Percentiles rank a stretch among this genome's conserved stretches.
phyloP scores from a whole-genome alignment of 2,329 filamentous ascomycete species.

The Dactylella cylindrospora region DNA sequence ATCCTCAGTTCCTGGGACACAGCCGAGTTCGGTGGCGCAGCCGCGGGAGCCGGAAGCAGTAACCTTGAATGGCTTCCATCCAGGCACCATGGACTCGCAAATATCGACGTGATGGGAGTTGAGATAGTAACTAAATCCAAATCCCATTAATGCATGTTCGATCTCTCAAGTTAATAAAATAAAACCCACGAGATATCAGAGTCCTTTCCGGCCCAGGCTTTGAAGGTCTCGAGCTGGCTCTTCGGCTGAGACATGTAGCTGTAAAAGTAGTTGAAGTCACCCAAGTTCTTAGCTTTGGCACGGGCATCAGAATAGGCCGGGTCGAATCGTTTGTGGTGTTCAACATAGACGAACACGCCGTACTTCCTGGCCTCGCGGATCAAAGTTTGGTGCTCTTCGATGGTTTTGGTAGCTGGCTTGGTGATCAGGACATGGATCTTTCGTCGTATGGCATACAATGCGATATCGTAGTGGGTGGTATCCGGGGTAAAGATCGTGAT shows the following conservation, averaged over 20 bases:
- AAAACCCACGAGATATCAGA: conserved; percentile 67
- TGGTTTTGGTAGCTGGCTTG: conserved; percentile 85
- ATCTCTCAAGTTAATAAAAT: not conserved
- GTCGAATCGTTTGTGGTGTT: conserved; percentile 96
- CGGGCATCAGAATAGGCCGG: conserved; percentile 88
- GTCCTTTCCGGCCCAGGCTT: conserved; percentile 87
- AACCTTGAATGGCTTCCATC: conserved; percentile 75
- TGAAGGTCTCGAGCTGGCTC: conserved; percentile 89
- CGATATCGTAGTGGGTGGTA: conserved; percentile 88
- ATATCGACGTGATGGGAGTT: conserved; percentile 95
- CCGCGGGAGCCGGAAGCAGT: conserved; percentile 76
- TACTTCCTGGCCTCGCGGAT: conserved; percentile 70
- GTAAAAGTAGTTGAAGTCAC: conserved; percentile 99
- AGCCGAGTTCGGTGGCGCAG: conserved; percentile 75
- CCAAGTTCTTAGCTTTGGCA: conserved; percentile 71
- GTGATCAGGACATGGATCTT: conserved; percentile 89
- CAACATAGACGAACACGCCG: conserved; percentile 85
- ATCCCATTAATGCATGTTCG: not conserved
- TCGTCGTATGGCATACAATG: conserved; percentile 84
- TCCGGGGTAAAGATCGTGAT: conserved; percentile 97
- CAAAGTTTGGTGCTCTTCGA: conserved; percentile 76
- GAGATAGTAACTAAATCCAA: conserved; percentile 72
- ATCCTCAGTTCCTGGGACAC: conserved; percentile 79
- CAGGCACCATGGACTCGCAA: conserved; percentile 86
- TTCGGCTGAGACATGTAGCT: conserved; percentile 94